Percentiles rank a stretch among this genome's conserved stretches.
Evolutionary conservation across 257 asterid genomes (phyloP).

Genomic region (Forsythia viridissima): DNA sequence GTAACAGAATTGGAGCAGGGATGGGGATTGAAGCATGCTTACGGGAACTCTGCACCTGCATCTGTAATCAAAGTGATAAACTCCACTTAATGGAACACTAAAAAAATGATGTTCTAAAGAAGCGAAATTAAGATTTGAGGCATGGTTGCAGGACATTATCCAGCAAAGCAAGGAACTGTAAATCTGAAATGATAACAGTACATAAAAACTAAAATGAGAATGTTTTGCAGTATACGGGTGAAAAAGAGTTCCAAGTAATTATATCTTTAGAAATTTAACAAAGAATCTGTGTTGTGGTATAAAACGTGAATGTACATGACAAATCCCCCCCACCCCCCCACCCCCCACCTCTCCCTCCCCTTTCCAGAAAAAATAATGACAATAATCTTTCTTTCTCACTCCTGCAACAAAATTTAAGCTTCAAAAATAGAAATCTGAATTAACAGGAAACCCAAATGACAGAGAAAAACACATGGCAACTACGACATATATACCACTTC

Average conservation of each 20-base stretch:
- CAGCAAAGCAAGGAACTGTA: constrained; percentile 5
- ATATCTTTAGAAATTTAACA: background rate
- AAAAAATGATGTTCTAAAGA: background rate
- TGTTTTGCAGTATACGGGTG: background rate
- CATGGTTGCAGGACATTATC: constrained; percentile 5
- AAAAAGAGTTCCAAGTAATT: background rate
- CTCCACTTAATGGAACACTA: background rate
- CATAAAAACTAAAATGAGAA: background rate
- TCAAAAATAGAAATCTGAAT: background rate
- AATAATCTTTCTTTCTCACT: background rate
- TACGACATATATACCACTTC: background rate
- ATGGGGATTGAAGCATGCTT: constrained; percentile 71
- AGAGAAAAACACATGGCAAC: background rate
- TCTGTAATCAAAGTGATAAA: constrained; percentile 10
- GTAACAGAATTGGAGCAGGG: constrained; percentile 71
- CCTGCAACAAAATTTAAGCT: background rate
- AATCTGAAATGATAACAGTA: background rate
- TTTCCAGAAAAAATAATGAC: too few relatives aligned
- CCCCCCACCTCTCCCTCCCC: background rate
- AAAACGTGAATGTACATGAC: background rate
- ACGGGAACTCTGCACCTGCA: constrained; percentile 57
- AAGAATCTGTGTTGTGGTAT: background rate
- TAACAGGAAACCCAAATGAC: background rate
- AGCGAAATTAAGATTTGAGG: background rate
- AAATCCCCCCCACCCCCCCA: background rate